Evolutionary conservation across 2,329 filamentous ascomycete genomes (phyloP), one percentile per base, ranked within the genome.

Genomic region (Canariomyces notabilis): DNA sequence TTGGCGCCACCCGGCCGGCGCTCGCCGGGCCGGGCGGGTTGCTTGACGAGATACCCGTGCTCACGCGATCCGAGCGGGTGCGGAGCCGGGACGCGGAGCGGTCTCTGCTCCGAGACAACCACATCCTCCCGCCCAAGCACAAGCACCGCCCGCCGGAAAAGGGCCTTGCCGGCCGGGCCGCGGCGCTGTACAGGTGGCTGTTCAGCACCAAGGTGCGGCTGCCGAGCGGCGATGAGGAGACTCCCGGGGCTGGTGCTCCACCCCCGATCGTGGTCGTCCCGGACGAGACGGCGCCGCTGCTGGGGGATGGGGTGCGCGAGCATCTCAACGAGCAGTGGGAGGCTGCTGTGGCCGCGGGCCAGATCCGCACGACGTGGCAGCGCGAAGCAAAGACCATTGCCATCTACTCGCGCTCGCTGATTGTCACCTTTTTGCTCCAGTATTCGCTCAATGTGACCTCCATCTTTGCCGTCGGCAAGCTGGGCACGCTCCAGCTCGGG

Each of bases 301-400:
- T 74, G 15, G 46, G 43, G 33, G 43, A 23, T 38, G 22, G 45
- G 46, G 71, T 71, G 46, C 71, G 68, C 5, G 78, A 80, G 37
- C 72, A 77, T 42, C 72, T 90, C 41, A 79, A 85, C 56, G 76
- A 81, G 58, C 84, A 87, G 61, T 95, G 89, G 89, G 84, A 91
- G 52, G 85, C 89, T 51, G 91, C 90, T 0, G 86, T 96, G 9
- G 77, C 80, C 1, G 79, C 85, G 0, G 89, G 89, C 9, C 78
- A 82, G 60, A 90, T 97, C 54, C 83, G 84, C 43, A 96, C 90
- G 4, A 94, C 89, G 5, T 97, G 90, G 89, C 83, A 86, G 65
- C 81, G 90, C 52, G 91, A 97, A 71, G 75, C 85, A 34, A 89
- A 90, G 69, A 89, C 89, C 1, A 75, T 97, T 33, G 70, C 76